Evolutionary conservation across 148 eudicot genomes (phyloP).

Genomic region (Cornus suecica): DNA sequence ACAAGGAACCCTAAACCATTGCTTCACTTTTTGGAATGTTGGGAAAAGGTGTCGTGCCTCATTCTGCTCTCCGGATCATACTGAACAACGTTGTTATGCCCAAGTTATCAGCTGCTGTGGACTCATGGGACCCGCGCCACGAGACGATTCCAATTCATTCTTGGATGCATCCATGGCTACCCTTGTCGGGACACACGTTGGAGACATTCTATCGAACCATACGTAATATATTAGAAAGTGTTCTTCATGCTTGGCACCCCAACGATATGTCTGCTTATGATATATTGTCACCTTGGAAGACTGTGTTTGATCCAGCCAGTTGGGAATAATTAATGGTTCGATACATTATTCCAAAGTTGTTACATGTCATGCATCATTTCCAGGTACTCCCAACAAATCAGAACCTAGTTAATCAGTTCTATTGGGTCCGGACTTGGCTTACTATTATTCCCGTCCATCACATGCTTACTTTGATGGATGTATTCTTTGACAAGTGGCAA

Average conservation of each 20-base stretch:
- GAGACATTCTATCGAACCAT: conserved; percentile 60
- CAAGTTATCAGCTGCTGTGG: conserved; percentile 72
- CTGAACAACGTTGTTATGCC: conserved; percentile 73
- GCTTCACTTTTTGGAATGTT: conserved; percentile 68
- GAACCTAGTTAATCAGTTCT: conserved; percentile 60
- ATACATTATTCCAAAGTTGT: conserved; percentile 67
- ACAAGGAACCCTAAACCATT: conserved; percentile 89
- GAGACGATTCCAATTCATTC: conserved; percentile 88
- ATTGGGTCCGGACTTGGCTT: conserved; percentile 74
- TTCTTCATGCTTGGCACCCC: conserved; percentile 91
- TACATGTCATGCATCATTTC: conserved; percentile 60
- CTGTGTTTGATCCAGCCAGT: conserved; percentile 73
- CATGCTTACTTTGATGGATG: conserved; percentile 67
- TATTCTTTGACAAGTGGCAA: conserved; percentile 86
- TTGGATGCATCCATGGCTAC: conserved; percentile 96
- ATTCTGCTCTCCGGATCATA: conserved; percentile 52
- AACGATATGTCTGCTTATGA: conserved; percentile 68
- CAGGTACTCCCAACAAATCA: conserved; percentile 79
- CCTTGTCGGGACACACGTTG: conserved; percentile 64
- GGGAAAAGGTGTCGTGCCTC: conserved; percentile 80
- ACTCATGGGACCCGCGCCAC: conserved; percentile 75
- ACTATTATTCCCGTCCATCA: conserved; percentile 65
- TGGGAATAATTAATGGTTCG: conserved; percentile 86
- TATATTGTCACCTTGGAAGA: conserved; percentile 77
- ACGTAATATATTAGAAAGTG: conserved; percentile 56